These are phyloP conservation scores for Aspergillus heteromorphus DNA, from an alignment of 495 filamentous ascomycete genomes.

Conservation along the genomic window DNA sequence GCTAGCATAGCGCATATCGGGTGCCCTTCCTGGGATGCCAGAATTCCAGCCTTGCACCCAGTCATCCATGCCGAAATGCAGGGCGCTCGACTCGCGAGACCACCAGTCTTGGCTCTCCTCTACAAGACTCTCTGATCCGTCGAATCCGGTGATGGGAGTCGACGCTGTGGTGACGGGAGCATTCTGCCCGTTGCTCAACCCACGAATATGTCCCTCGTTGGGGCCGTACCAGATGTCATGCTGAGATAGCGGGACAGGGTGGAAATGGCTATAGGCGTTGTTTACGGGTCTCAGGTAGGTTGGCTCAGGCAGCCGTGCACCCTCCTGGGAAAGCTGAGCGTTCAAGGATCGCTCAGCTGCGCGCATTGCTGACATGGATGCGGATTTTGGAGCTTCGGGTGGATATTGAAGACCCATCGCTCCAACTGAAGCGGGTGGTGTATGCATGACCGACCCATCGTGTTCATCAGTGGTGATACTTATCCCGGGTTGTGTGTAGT, in stretches of 20 bases:
- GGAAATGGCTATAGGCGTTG: constrained; percentile 18
- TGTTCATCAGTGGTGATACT: constrained; percentile 8
- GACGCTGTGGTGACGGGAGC: constrained; percentile 19
- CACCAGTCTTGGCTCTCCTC: constrained; percentile 58
- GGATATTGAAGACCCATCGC: constrained; percentile 18
- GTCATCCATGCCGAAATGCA: constrained; percentile 43
- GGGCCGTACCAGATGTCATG: constrained; percentile 27
- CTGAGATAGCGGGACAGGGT: constrained; percentile 8
- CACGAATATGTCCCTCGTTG: constrained; percentile 11
- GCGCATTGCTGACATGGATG: constrained; percentile 21
- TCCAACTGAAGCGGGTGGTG: constrained; percentile 6
- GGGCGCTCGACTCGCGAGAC: constrained; percentile 43
- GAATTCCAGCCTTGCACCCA: constrained; percentile 33
- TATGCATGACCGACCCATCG: constrained; percentile 10
- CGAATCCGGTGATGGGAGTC: constrained; percentile 37
- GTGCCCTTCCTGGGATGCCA: constrained; percentile 8
- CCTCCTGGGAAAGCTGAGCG: constrained; percentile 17
- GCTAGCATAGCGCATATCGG: constrained; percentile 8
- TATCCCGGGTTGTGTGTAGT: constrained; percentile 10
- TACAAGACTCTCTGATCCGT: constrained; percentile 43
- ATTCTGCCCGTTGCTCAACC: constrained; percentile 13
- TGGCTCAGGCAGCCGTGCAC: constrained; percentile 29
- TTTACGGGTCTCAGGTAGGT: constrained; percentile 31
- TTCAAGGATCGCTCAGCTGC: constrained; percentile 16
- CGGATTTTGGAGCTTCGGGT: constrained; percentile 7